These are phyloP conservation scores for Lotus japonicus DNA, from an alignment of 306 rosid genomes.

Conservation along the genomic window DNA sequence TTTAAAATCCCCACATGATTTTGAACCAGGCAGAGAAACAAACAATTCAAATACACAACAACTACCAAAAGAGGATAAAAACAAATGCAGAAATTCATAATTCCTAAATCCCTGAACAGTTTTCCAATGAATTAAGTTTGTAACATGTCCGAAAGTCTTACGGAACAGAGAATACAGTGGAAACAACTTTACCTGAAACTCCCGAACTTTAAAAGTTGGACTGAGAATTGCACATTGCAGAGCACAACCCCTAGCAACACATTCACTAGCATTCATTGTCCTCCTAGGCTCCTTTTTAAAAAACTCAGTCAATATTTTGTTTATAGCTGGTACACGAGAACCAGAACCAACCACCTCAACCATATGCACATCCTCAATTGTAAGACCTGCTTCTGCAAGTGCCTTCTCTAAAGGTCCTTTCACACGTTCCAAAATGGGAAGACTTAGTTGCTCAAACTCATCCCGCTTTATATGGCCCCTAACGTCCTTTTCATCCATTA, in stretches of 20 bases:
- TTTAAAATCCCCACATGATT: neutral
- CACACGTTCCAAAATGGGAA: constrained; percentile 86
- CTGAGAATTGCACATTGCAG: constrained; percentile 93
- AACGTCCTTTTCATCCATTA: constrained; percentile 96
- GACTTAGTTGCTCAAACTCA: constrained; percentile 73
- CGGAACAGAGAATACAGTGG: neutral
- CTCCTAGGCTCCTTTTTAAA: constrained; percentile 92
- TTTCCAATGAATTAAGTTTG: neutral
- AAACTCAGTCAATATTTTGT: constrained; percentile 76
- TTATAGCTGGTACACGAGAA: constrained; percentile 86
- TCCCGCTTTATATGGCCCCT: constrained; percentile 84
- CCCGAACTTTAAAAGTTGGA: constrained; percentile 90
- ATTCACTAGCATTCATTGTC: constrained; percentile 96
- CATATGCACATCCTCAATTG: constrained; percentile 54
- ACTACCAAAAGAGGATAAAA: neutral
- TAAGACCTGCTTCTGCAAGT: constrained; percentile 73
- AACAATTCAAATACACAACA: neutral
- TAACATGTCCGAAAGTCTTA: neutral
- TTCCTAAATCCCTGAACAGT: neutral
- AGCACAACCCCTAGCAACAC: constrained; percentile 93
- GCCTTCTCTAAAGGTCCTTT: constrained; percentile 86
- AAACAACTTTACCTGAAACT: constrained; percentile 63
- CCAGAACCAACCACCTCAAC: constrained; percentile 98
- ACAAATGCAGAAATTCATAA: neutral
- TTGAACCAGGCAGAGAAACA: neutral